Percentiles rank a stretch among this genome's conserved stretches.
These are phyloP conservation scores for Yarrowia hollandica DNA, from an alignment of 805 yeast genomes.

Conservation along the genomic window DNA sequence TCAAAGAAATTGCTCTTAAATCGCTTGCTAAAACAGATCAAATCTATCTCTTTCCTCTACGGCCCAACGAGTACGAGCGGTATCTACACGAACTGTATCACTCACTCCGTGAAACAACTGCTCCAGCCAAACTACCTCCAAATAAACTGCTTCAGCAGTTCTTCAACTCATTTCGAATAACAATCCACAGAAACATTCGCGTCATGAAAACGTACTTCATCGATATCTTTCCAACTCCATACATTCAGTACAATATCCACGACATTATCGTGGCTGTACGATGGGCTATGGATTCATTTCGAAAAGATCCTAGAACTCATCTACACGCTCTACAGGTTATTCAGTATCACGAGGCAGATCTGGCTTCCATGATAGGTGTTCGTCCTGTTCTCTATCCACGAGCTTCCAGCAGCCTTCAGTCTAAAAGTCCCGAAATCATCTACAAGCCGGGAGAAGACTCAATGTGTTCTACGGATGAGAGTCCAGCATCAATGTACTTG, in stretches of 20 bases:
- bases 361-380: background rate
- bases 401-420: too few relatives aligned
- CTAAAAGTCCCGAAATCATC: background rate
- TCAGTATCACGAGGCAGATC: background rate
- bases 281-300: background rate
- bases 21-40: background rate
- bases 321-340: background rate
- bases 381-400: background rate
- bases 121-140: background rate
- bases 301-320: background rate
- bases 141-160: background rate
- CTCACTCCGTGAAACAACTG: background rate
- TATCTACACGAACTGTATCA: background rate
- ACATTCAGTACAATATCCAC: background rate
- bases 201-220: conserved; percentile 2
- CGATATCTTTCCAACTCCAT: background rate
- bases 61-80: background rate
- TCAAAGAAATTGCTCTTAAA: background rate
- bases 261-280: background rate
- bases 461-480: too few relatives aligned
- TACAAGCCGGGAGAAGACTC: background rate
- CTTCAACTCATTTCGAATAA: conserved; percentile 3
- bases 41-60: background rate
- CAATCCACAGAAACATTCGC: background rate
- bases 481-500: too few relatives aligned